These are phyloP conservation scores for Hemisphaericaspora lyxosophila DNA, from an alignment of 1,139 yeast genomes.

Conservation along the genomic window DNA sequence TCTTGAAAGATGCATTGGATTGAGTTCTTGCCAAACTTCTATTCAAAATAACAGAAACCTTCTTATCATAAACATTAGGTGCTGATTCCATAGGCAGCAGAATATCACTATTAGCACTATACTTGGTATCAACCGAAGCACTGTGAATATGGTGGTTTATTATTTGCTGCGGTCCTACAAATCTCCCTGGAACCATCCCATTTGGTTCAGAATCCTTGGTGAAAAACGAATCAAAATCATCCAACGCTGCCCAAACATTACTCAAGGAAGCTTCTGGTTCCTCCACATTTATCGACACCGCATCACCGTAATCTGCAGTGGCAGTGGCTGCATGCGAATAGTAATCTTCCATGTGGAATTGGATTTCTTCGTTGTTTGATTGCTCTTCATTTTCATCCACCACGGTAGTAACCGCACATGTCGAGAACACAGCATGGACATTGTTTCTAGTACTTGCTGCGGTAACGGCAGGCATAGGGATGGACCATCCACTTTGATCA, in stretches of 20 bases:
- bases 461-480: conserved; percentile 90
- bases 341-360: conserved; percentile 69
- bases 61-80: conserved; percentile 77
- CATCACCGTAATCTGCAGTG: conserved; percentile 33
- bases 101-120: conserved; percentile 34
- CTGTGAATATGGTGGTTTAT: conserved; percentile 39
- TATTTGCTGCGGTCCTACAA: conserved; percentile 1
- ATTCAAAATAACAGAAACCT: conserved; percentile 72
- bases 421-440: conserved; percentile 91
- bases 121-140: conserved; percentile 51
- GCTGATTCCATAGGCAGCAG: conserved; percentile 63
- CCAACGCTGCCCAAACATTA: conserved; percentile 96
- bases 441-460: conserved; percentile 87
- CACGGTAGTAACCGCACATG: conserved; percentile 53
- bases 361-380: conserved; percentile 45
- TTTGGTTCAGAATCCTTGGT: conserved; percentile 58
- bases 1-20: conserved; percentile 74
- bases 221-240: conserved; percentile 89
- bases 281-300: conserved; percentile 43
- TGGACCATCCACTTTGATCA: conserved; percentile 97
- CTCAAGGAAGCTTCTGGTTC: conserved; percentile 79
- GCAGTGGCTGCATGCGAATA: conserved; percentile 38
- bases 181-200: conserved; percentile 9
- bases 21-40: conserved; percentile 74
- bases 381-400: conserved; percentile 28